A percentile compares a stretch with the other conserved stretches of the same genome.
Evolutionary conservation across 2,329 filamentous ascomycete genomes (phyloP).

Genomic region (Penicillium oxalicum): DNA sequence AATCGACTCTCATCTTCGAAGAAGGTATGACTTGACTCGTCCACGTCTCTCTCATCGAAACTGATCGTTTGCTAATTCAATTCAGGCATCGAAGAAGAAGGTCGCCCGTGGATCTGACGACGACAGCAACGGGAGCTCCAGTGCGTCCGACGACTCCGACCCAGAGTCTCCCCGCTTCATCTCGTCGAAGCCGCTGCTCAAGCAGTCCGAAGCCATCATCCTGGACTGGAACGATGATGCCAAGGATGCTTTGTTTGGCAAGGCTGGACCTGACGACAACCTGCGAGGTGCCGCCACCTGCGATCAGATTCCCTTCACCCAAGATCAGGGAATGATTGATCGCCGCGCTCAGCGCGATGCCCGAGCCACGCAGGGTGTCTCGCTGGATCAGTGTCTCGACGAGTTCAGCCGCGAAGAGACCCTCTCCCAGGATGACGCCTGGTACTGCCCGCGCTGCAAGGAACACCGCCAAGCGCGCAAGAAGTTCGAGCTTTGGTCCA

Average conservation of each 20-base stretch:
- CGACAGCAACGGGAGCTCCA: slow-evolving; percentile 25
- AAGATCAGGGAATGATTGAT: slow-evolving; percentile 58
- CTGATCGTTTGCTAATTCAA: not conserved
- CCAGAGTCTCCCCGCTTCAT: slow-evolving; percentile 10
- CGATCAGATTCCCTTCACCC: slow-evolving; percentile 47
- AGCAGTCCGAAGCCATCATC: slow-evolving; percentile 76
- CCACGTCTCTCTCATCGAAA: no score
- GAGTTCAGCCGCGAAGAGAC: slow-evolving; percentile 94
- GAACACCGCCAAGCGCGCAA: slow-evolving; percentile 88
- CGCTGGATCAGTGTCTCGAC: slow-evolving; percentile 81
- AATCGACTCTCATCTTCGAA: slow-evolving; percentile 3
- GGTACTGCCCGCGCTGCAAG: slow-evolving; percentile 96
- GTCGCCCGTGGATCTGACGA: slow-evolving; percentile 6
- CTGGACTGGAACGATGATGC: slow-evolving; percentile 75
- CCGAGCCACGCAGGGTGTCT: slow-evolving; percentile 59
- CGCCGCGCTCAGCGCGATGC: slow-evolving; percentile 42
- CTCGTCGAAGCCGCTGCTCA: slow-evolving; percentile 54
- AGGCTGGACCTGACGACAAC: slow-evolving; percentile 38
- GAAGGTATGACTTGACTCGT: not conserved
- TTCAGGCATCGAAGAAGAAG: not conserved
- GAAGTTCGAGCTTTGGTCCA: slow-evolving; percentile 95
- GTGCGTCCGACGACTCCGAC: slow-evolving; percentile 26
- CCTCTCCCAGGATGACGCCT: slow-evolving; percentile 89
- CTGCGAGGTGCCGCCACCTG: slow-evolving; percentile 58
- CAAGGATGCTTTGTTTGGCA: slow-evolving; percentile 63